Percentiles rank a stretch among this genome's conserved stretches.
Conservation (phyloP, 192 early-diverging fungal genomes). For the Cetraspora pellucida region DNA sequence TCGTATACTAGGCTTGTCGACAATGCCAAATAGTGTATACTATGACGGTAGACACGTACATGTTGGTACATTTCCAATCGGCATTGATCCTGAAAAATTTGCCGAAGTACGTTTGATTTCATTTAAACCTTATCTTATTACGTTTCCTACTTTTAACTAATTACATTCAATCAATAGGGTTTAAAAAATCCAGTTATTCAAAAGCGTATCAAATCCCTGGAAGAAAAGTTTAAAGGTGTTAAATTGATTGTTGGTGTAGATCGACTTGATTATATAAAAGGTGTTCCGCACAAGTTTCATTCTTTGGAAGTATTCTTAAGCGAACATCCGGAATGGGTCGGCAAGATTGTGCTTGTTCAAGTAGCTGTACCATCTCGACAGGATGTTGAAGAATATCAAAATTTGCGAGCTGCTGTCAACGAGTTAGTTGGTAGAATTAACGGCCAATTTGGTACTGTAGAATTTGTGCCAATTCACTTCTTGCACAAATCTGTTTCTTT, state of each 20-base stretch:
- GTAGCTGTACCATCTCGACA: constrained; percentile 97
- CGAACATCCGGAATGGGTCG: constrained; percentile 87
- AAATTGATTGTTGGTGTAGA: constrained; percentile 97
- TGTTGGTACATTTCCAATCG: constrained; percentile 98
- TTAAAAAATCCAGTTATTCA: constrained; percentile 69
- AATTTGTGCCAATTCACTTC: constrained; percentile 98
- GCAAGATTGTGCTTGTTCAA: constrained; percentile 94
- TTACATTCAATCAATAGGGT: constrained; percentile 50
- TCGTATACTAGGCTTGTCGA: constrained; percentile 90
- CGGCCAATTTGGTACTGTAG: constrained; percentile 92
- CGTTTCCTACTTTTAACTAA: not conserved
- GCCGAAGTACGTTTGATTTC: constrained; percentile 43
- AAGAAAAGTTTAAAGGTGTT: constrained; percentile 81
- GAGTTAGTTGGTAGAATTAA: constrained; percentile 98
- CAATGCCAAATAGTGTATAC: constrained; percentile 93
- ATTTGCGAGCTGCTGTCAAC: constrained; percentile 91
- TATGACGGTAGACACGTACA: constrained; percentile 91
- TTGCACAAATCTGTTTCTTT: constrained; percentile 96
- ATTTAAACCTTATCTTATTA: not conserved
- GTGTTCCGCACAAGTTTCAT: constrained; percentile 98
- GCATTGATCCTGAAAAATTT: constrained; percentile 97
- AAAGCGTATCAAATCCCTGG: constrained; percentile 76
- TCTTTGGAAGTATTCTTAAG: constrained; percentile 92
- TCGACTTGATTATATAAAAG: constrained; percentile 99
- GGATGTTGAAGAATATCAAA: constrained; percentile 98